These are phyloP conservation scores for Sclerotinia trifoliorum DNA, from an alignment of 2,329 filamentous ascomycete genomes.

Conservation along the genomic window DNA sequence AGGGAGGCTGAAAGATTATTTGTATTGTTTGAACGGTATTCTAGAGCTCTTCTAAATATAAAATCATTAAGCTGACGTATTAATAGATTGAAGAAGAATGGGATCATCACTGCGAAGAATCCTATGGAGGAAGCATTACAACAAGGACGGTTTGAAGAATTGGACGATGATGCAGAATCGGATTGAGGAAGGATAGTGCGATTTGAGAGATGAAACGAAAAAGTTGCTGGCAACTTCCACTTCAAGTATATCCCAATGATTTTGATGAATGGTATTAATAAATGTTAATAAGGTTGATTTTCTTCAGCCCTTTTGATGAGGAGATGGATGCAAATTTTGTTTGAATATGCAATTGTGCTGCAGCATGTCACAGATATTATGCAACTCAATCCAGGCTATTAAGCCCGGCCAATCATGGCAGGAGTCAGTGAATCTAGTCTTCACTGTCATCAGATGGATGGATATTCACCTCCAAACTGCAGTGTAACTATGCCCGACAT, in stretches of 20 bases:
- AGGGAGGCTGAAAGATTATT: constrained; percentile 55
- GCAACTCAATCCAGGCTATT: background rate
- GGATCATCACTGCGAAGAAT: constrained; percentile 37
- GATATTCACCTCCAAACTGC: constrained; percentile 6
- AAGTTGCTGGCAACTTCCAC: background rate
- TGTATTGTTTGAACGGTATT: constrained; percentile 40
- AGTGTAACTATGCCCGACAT: constrained; percentile 14
- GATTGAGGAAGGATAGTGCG: constrained; percentile 23
- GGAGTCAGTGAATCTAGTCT: background rate
- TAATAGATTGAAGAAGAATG: constrained; percentile 37
- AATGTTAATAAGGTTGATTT: background rate
- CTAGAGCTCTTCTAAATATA: background rate
- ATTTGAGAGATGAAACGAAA: background rate
- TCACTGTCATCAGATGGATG: constrained; percentile 7
- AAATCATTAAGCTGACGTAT: constrained; percentile 20
- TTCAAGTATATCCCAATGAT: background rate
- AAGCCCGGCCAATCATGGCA: background rate
- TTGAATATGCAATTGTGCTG: background rate
- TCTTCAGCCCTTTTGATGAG: background rate
- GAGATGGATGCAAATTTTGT: background rate
- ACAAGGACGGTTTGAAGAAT: constrained; percentile 37
- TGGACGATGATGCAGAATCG: constrained; percentile 38
- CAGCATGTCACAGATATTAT: background rate
- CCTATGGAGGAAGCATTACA: constrained; percentile 35
- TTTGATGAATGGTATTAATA: background rate